Percentiles rank a stretch among this genome's conserved stretches.
Conservation (phyloP, 2,329 filamentous ascomycete genomes). For the Metarhizium robertsii region DNA sequence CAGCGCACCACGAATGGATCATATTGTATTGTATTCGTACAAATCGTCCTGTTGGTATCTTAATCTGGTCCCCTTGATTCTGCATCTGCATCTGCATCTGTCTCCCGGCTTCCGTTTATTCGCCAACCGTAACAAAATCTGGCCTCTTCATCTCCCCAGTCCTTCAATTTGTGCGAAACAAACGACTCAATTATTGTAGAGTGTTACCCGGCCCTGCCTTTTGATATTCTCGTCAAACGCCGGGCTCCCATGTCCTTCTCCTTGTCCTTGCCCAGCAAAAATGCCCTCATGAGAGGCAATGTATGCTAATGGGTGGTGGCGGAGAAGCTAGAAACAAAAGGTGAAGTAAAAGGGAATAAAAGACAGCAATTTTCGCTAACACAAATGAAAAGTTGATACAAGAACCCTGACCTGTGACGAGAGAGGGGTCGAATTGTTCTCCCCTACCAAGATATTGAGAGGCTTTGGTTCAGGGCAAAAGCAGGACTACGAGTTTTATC, state of each 20-base stretch:
- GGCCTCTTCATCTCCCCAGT: neutral
- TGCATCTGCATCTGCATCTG: constrained; percentile 9
- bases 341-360: neutral
- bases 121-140: neutral
- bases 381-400: neutral
- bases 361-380: neutral
- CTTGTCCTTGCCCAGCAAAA: neutral
- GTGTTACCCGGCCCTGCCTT: constrained; percentile 1
- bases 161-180: neutral
- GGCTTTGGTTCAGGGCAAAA: neutral
- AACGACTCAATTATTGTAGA: neutral
- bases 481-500: neutral
- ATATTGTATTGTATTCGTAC: constrained; percentile 8
- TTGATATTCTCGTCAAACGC: constrained; percentile 9
- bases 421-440: neutral
- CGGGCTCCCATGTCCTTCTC: neutral
- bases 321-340: neutral
- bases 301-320: neutral
- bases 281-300: neutral
- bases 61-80: constrained; percentile 8
- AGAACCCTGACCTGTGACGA: neutral
- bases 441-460: neutral
- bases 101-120: neutral
- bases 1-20: neutral
- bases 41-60: constrained; percentile 11